Conservation (phyloP, 257 asterid species). For the Euphrasia confusa region DNA sequence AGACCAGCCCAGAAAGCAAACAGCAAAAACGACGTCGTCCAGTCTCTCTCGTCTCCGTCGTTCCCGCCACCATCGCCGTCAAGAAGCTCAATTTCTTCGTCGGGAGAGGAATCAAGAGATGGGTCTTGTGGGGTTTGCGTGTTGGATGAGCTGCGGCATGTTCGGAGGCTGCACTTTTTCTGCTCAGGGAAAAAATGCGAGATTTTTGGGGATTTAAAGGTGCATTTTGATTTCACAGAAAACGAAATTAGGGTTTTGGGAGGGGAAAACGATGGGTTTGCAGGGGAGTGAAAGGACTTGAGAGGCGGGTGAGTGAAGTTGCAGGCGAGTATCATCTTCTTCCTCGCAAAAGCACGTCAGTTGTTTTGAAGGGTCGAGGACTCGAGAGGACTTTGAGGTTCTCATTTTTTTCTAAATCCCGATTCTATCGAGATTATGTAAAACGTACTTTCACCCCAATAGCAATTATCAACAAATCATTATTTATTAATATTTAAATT, state of each 20-base stretch:
- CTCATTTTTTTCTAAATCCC: not conserved
- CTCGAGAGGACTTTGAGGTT: too few relatives aligned
- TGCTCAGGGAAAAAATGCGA: constrained; percentile 19
- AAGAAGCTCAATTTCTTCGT: constrained; percentile 33
- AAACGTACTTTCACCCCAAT: too few relatives aligned
- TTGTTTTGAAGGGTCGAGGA: not conserved
- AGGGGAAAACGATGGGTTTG: constrained; percentile 16
- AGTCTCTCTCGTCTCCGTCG: constrained; percentile 61
- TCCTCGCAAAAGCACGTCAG: constrained; percentile 22
- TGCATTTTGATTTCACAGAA: not conserved
- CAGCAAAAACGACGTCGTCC: constrained; percentile 84
- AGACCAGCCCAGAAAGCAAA: constrained; percentile 76
- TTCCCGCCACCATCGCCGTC: constrained; percentile 31
- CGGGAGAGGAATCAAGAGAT: constrained; percentile 25
- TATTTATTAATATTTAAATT: too few relatives aligned
- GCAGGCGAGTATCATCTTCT: constrained; percentile 57
- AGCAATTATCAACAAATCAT: too few relatives aligned
- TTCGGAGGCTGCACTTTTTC: constrained; percentile 28
- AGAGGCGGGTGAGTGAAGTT: constrained; percentile 38
- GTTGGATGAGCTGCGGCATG: constrained; percentile 39
- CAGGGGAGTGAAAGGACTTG: constrained; percentile 20
- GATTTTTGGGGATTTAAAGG: constrained; percentile 19
- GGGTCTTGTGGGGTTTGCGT: constrained; percentile 47
- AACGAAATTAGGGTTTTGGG: constrained; percentile 22
- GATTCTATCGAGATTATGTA: not conserved